Evolutionary conservation across 495 filamentous ascomycete genomes (phyloP).

Genomic region (Penicillium bialowiezense): DNA sequence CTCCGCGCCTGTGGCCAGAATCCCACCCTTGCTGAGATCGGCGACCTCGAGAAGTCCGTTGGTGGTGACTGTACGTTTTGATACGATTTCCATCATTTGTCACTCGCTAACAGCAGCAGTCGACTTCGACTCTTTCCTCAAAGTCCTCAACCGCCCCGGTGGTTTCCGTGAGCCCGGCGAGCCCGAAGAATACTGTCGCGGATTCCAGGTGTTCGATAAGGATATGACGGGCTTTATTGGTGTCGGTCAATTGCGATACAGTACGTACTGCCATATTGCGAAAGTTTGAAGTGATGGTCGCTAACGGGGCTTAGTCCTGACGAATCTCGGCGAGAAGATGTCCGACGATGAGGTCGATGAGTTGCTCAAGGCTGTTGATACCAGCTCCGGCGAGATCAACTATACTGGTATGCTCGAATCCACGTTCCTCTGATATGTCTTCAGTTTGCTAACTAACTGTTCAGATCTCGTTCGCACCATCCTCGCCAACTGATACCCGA

Average conservation of each 20-base stretch:
- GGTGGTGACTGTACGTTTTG: constrained; percentile 79
- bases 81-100: background rate
- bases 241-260: constrained; percentile 92
- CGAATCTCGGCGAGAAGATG: constrained; percentile 98
- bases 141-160: constrained; percentile 92
- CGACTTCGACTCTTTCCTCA: constrained; percentile 95
- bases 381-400: constrained; percentile 91
- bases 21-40: constrained; percentile 88
- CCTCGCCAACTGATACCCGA: constrained; percentile 73
- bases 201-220: constrained; percentile 99
- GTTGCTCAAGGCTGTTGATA: constrained; percentile 94
- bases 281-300: background rate
- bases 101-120: constrained; percentile 51
- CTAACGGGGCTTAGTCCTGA: constrained; percentile 60
- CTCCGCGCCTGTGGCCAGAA: constrained; percentile 97
- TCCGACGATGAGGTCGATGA: constrained; percentile 98
- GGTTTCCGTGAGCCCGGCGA: constrained; percentile 98
- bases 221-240: constrained; percentile 98
- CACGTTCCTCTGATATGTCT: no score
- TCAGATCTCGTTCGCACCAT: constrained; percentile 90
- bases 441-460: background rate
- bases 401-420: constrained; percentile 77
- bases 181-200: constrained; percentile 95
- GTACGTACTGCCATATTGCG: constrained; percentile 36
- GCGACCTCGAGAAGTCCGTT: constrained; percentile 80